A percentile compares a stretch with the other conserved stretches of the same genome.
phyloP scores from a whole-genome alignment of 1,139 yeast genomes.

The Ogataea hybrid region DNA sequence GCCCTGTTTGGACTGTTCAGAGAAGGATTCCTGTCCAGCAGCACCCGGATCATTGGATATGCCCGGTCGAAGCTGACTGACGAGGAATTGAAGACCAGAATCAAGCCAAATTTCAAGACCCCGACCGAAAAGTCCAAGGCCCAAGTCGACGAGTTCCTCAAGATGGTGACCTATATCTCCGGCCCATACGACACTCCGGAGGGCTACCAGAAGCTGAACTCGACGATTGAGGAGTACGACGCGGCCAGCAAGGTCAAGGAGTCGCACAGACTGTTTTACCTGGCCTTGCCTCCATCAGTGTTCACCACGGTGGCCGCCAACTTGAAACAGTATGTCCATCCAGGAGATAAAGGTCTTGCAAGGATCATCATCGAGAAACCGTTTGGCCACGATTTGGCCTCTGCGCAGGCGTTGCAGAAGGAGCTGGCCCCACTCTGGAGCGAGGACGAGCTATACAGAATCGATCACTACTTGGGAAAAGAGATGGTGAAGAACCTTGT shows the following conservation, averaged over 20 bases:
- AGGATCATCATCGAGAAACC: constrained; percentile 96
- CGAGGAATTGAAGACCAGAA: constrained; percentile 65
- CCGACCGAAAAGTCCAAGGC: constrained; percentile 39
- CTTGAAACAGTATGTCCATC: constrained; percentile 68
- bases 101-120: constrained; percentile 64
- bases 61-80: constrained; percentile 77
- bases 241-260: constrained; percentile 40
- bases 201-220: constrained; percentile 61
- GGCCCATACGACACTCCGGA: constrained; percentile 82
- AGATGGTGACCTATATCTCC: constrained; percentile 61
- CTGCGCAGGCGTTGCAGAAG: constrained; percentile 73
- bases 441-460: constrained; percentile 91
- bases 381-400: constrained; percentile 86
- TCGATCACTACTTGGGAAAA: constrained; percentile 96
- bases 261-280: constrained; percentile 78
- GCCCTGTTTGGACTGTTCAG: constrained; percentile 73
- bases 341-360: constrained; percentile 59
- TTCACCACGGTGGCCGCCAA: constrained; percentile 77
- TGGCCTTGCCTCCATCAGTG: constrained; percentile 94
- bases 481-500: constrained; percentile 95
- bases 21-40: constrained; percentile 73
- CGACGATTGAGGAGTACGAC: constrained; percentile 61
- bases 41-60: constrained; percentile 80
- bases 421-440: constrained; percentile 80
- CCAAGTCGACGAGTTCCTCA: constrained; percentile 62